phyloP scores from a whole-genome alignment of 441 rosid genomes.

The Manihot esculenta region DNA sequence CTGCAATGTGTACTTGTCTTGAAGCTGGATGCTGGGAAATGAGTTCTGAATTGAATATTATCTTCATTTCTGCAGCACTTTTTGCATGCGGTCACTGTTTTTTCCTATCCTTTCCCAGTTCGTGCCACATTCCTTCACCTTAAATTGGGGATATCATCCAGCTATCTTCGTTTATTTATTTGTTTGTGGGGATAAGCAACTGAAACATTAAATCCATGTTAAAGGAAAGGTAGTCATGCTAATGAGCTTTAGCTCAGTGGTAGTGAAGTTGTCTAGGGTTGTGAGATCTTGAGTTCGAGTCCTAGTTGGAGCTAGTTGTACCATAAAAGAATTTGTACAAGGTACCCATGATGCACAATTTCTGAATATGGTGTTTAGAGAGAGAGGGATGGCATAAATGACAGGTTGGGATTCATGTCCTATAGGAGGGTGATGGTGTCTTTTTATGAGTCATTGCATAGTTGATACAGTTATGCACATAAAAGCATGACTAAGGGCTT shows the following conservation, averaged over 20 bases:
- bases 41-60: background rate
- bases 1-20: background rate
- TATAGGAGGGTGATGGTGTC: background rate
- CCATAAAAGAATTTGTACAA: too few species aligned
- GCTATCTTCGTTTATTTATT: background rate
- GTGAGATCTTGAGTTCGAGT: too few species aligned
- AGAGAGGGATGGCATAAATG: background rate
- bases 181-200: too few species aligned
- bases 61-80: background rate
- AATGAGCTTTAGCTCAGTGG: too few species aligned
- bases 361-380: background rate
- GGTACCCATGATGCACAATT: background rate
- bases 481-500: background rate
- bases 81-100: background rate
- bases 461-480: background rate
- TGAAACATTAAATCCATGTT: background rate
- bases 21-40: background rate
- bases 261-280: too few species aligned
- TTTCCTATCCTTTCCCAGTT: background rate
- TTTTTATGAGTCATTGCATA: background rate
- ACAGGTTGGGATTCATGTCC: background rate
- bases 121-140: background rate
- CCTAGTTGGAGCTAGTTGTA: too few species aligned
- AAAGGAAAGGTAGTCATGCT: background rate
- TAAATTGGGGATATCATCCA: background rate